phyloP scores from a whole-genome alignment of 495 filamentous ascomycete genomes.

The Tuber borchii region DNA sequence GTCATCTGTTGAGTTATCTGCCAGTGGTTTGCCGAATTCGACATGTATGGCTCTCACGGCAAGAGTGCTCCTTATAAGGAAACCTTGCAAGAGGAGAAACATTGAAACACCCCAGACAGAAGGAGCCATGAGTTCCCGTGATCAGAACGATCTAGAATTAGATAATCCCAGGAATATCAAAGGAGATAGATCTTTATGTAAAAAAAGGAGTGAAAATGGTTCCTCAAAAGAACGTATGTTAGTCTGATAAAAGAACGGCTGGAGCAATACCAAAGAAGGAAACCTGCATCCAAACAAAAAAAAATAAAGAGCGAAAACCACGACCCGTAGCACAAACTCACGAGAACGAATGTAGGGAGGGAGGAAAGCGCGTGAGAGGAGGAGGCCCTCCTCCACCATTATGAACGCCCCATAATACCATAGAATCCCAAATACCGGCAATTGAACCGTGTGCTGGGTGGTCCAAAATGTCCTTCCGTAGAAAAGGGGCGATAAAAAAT shows the following conservation, averaged over 20 bases:
- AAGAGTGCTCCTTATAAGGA: neutral
- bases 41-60: constrained; percentile 21
- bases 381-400: neutral
- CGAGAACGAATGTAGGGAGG: neutral
- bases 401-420: neutral
- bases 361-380: neutral
- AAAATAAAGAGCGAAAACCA: neutral
- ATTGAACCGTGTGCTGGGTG: neutral
- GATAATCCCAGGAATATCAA: neutral
- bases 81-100: neutral
- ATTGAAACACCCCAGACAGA: neutral
- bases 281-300: constrained; percentile 8
- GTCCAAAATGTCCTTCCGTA: neutral
- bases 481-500: neutral
- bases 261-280: constrained; percentile 19
- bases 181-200: neutral
- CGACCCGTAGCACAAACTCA: constrained; percentile 7
- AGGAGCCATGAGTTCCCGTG: neutral
- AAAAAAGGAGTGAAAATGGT: constrained; percentile 4
- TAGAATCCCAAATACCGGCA: neutral
- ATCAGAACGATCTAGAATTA: neutral
- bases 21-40: constrained; percentile 13
- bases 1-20: constrained; percentile 30
- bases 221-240: neutral
- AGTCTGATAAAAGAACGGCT: constrained; percentile 18